A percentile compares a stretch with the other conserved stretches of the same genome.
phyloP scores from a whole-genome alignment of 768 basidiomycete species.

The Terana coerulea region DNA sequence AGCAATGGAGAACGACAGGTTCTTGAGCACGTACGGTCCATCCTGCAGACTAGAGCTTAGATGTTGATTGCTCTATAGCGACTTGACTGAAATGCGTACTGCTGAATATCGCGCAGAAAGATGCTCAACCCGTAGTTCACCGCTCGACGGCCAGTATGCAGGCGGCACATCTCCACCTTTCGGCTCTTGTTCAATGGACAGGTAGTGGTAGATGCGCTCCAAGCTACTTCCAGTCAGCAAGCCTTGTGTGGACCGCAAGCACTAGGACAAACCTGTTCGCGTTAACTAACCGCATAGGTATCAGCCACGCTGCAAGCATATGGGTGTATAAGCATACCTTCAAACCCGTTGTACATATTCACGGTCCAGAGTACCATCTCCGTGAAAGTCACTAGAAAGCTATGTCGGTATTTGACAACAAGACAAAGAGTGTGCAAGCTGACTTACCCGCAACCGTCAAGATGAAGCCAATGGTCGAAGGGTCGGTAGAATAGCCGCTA shows the following conservation, averaged over 20 bases:
- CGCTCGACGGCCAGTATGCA: slow-evolving; percentile 62
- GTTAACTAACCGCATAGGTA: background rate
- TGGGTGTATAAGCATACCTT: slow-evolving; percentile 36
- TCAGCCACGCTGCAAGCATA: background rate
- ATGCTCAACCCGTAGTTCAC: slow-evolving; percentile 45
- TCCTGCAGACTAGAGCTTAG: slow-evolving; percentile 27
- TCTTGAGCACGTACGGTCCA: slow-evolving; percentile 53
- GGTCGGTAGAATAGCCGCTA: slow-evolving; percentile 12
- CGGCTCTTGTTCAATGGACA: slow-evolving; percentile 53
- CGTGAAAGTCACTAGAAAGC: slow-evolving; percentile 46
- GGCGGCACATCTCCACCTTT: slow-evolving; percentile 42
- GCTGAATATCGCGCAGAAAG: slow-evolving; percentile 46
- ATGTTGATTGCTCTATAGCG: background rate
- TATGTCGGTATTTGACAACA: background rate
- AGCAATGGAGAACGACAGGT: slow-evolving; percentile 45
- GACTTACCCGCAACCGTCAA: slow-evolving; percentile 37
- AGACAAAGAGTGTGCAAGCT: background rate
- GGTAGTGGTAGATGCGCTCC: slow-evolving; percentile 50
- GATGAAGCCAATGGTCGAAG: slow-evolving; percentile 36
- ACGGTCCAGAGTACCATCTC: slow-evolving; percentile 50
- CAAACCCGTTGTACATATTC: slow-evolving; percentile 37
- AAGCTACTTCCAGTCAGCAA: slow-evolving; percentile 27
- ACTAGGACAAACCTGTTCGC: slow-evolving; percentile 13
- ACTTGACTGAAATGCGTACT: slow-evolving; percentile 15
- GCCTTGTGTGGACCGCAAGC: slow-evolving; percentile 15